Evolutionary conservation across 768 basidiomycete species (phyloP).

Genomic region (Pleurotus giganteus): DNA sequence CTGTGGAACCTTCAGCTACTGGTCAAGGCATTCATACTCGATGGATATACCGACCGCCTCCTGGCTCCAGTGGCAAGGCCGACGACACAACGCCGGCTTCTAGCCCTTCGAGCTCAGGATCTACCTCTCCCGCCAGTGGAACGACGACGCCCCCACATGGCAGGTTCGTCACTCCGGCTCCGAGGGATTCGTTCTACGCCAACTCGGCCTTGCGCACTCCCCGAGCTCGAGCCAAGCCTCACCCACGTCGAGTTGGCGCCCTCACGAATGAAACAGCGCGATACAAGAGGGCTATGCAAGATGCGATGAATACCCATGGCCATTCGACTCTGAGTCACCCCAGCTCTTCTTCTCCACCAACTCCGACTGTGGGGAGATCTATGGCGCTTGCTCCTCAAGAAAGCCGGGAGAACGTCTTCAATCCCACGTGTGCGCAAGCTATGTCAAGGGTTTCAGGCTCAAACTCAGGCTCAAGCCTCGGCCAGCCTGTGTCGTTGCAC

Average conservation of each 20-base stretch:
- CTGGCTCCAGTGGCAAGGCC: too few relatives aligned
- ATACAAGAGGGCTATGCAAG: background rate
- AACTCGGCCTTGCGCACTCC: conserved; percentile 9
- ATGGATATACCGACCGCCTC: background rate
- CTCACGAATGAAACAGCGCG: background rate
- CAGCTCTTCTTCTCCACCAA: background rate
- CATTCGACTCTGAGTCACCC: background rate
- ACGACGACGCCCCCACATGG: background rate
- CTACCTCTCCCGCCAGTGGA: background rate
- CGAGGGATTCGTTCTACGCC: conserved; percentile 3
- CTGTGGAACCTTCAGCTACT: conserved; percentile 10
- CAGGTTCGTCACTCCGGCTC: conserved; percentile 7
- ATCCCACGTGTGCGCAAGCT: background rate
- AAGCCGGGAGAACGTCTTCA: background rate
- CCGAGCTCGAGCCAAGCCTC: background rate
- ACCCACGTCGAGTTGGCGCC: background rate
- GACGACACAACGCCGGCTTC: too few relatives aligned
- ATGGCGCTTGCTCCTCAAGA: background rate
- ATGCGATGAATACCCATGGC: background rate
- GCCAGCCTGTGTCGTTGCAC: background rate
- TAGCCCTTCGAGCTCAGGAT: background rate
- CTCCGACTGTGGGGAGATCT: background rate
- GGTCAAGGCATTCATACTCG: conserved; percentile 11
- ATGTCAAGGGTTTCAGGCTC: too few relatives aligned
- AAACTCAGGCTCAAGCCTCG: background rate